Base-by-base conservation (phyloP, 441 rosid species). In the Populus hybrid region DNA sequence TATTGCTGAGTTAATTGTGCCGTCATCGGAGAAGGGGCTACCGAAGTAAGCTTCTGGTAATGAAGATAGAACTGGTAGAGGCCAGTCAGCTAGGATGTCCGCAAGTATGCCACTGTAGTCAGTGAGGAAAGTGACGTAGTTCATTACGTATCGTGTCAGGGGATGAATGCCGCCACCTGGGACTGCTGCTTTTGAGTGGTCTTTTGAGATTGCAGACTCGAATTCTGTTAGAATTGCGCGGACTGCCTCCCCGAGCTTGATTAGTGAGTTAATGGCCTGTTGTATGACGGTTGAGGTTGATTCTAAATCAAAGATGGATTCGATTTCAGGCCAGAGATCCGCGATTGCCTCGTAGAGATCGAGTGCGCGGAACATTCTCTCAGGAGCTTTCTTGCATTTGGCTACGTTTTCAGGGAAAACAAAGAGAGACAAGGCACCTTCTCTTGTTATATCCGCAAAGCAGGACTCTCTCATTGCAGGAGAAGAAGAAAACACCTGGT, bases 121-220 rank as follows among this genome's bases (percentile, higher is more conserved):
- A 9, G 89, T 82, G 64, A 91, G 87, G 84, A 92, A 87, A 2
- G 84, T 75, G 80, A 91, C 64, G 86, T 89, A 94, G 79, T 91
- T 94, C 98, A 92, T 92, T 2, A 92, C 94, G 35, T 92, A 94
- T 24, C 97, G 92, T 2, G 93, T 88, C n/a, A 93, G 85, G 6
- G 93, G 98, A 77, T 94, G 98, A 70, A 91, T 79, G 2, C 91
- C 97, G 3, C 97, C 98, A 11, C 97, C 93, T 6, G 90, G 90
- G 16, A 88, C 76, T 7, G 86, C 78, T 9, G 77, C 26, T 80
- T 89, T 93, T 3, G 97, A 91, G 2, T 82, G 45, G 67, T 92
- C 93, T 59, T 90, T 92, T 6, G 89, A 88, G 67, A 94, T 89
- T 7, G 92, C 92, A 2, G 86, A 38, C 64, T 91, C 94, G 35